Percentiles rank a stretch among this genome's conserved stretches.
phyloP scores from a whole-genome alignment of 352 stramenopile species.

The Pythium apleroticum region DNA sequence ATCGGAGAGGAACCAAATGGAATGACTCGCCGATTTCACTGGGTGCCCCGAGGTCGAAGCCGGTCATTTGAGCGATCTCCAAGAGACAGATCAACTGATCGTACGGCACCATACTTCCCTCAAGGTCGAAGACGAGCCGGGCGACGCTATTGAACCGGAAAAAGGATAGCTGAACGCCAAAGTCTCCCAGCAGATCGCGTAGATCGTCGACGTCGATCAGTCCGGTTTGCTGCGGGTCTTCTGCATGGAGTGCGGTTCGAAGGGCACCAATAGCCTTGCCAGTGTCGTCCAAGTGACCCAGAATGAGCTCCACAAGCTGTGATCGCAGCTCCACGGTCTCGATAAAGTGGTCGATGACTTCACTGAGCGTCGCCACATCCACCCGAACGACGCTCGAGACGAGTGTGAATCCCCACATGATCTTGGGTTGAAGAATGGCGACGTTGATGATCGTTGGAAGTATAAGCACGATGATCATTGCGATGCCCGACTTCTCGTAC shows the following conservation, averaged over 20 bases:
- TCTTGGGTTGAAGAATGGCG: slow-evolving; percentile 54
- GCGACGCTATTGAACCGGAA: slow-evolving; percentile 65
- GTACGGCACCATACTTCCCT: slow-evolving; percentile 46
- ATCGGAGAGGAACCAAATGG: neutral
- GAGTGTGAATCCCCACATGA: slow-evolving; percentile 58
- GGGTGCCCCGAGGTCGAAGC: neutral
- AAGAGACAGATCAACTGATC: slow-evolving; percentile 21
- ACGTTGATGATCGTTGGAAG: slow-evolving; percentile 56
- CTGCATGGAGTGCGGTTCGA: slow-evolving; percentile 27
- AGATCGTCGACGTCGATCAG: slow-evolving; percentile 49
- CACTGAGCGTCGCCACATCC: slow-evolving; percentile 43
- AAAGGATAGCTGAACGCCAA: slow-evolving; percentile 50
- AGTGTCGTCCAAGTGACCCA: slow-evolving; percentile 30
- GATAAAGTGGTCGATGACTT: slow-evolving; percentile 21
- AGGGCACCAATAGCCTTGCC: slow-evolving; percentile 40
- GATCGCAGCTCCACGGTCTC: slow-evolving; percentile 55
- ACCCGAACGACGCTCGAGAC: slow-evolving; percentile 56
- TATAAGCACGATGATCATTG: slow-evolving; percentile 20
- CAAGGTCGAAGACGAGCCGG: slow-evolving; percentile 46
- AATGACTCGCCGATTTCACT: neutral
- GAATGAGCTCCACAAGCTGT: slow-evolving; percentile 43
- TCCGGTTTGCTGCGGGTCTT: slow-evolving; percentile 31
- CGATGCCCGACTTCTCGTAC: slow-evolving; percentile 6
- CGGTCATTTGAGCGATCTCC: neutral
- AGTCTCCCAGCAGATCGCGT: slow-evolving; percentile 32